Conservation (phyloP, 495 filamentous ascomycete species). For the Hyaloscypha hepaticicola region DNA sequence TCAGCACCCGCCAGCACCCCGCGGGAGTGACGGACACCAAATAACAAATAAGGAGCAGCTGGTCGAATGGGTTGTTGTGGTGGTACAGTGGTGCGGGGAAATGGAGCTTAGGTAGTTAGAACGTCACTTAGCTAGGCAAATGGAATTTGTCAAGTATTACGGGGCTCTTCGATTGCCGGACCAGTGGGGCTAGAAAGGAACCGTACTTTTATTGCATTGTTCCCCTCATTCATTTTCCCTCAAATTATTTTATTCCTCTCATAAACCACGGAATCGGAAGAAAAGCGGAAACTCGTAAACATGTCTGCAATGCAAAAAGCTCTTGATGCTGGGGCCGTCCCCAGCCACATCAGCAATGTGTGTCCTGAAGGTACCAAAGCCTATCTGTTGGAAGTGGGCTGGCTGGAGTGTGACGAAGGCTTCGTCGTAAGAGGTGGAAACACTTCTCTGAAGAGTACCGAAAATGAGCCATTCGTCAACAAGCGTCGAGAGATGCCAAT, state of each 20-base stretch:
- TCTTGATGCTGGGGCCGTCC: slow-evolving; percentile 21
- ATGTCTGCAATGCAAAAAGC: slow-evolving; percentile 28
- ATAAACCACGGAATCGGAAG: not conserved
- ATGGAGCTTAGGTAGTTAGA: not conserved
- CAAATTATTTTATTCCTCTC: not conserved
- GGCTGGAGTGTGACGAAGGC: slow-evolving; percentile 28
- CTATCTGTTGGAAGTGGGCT: slow-evolving; percentile 27
- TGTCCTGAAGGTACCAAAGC: slow-evolving; percentile 22
- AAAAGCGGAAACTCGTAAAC: not conserved
- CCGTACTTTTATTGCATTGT: not conserved
- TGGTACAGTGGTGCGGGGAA: too few species aligned
- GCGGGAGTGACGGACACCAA: too few species aligned
- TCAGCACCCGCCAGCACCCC: not conserved
- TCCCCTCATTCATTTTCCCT: not conserved
- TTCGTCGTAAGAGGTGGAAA: slow-evolving; percentile 25
- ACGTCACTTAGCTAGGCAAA: not conserved
- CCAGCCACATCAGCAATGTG: slow-evolving; percentile 20
- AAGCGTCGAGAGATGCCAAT: slow-evolving; percentile 45
- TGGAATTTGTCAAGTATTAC: not conserved
- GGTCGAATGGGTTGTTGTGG: too few species aligned
- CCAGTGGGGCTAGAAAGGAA: not conserved
- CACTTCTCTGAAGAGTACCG: slow-evolving; percentile 22
- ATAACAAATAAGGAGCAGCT: too few species aligned
- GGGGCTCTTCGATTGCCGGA: not conserved
- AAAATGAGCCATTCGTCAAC: slow-evolving; percentile 27